Evolutionary conservation across 352 stramenopile genomes (phyloP).

Genomic region (Pythium vanterpoolii): DNA sequence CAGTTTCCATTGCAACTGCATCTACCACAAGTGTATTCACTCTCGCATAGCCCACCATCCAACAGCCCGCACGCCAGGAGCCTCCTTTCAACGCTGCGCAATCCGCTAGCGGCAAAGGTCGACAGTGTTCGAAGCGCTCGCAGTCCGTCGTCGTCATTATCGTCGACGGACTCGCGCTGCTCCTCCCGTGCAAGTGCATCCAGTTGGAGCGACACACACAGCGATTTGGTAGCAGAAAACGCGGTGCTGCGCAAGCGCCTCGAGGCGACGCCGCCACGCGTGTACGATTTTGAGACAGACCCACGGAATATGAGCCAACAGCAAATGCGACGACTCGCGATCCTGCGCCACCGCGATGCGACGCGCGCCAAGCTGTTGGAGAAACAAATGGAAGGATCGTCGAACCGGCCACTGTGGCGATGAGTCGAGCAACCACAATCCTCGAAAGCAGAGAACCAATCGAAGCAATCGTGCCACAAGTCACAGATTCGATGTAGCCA

Average conservation of each 20-base stretch:
- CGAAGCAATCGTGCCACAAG: neutral
- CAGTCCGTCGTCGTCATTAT: neutral
- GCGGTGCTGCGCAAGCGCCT: conserved; percentile 1
- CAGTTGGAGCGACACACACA: conserved; percentile 2
- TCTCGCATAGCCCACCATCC: neutral
- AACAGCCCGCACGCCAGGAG: neutral
- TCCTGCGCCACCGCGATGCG: conserved; percentile 10
- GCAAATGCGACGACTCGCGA: conserved; percentile 13
- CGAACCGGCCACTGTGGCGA: neutral
- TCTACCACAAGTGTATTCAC: neutral
- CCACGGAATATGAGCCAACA: conserved; percentile 9
- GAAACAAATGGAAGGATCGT: no score
- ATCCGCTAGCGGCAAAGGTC: neutral
- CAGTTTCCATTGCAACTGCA: neutral
- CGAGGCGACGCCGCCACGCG: conserved; percentile 1
- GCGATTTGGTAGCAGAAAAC: neutral
- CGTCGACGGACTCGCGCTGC: conserved; percentile 1
- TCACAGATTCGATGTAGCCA: neutral
- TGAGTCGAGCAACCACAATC: no score
- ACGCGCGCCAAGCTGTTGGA: neutral
- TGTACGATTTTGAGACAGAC: conserved; percentile 8
- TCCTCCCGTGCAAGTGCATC: neutral
- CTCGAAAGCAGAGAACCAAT: no score
- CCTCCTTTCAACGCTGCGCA: neutral
- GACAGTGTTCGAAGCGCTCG: no score